These are phyloP conservation scores for Rhizopogon vinicolor DNA, from an alignment of 768 basidiomycete species.

Conservation along the genomic window DNA sequence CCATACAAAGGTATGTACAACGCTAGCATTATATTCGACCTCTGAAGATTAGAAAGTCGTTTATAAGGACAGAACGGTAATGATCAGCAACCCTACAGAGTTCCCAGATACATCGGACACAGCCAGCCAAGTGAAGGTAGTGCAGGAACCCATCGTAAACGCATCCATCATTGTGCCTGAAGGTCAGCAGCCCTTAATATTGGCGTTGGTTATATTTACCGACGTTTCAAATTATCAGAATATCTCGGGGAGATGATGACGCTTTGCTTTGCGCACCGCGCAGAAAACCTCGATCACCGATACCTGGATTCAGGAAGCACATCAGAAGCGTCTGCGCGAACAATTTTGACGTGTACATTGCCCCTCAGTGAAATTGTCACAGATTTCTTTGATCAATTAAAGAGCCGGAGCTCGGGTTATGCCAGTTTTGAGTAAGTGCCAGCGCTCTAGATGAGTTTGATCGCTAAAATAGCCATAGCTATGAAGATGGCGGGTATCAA, in stretches of 20 bases:
- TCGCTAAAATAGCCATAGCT: conserved; percentile 44
- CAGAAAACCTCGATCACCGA: conserved; percentile 75
- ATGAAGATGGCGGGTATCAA: conserved; percentile 91
- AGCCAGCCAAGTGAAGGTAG: conserved; percentile 55
- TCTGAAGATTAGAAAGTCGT: conserved; percentile 47
- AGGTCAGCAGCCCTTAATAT: conserved; percentile 40
- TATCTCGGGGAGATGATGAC: conserved; percentile 97
- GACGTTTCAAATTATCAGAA: conserved; percentile 38
- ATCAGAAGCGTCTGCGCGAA: conserved; percentile 40
- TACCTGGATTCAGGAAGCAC: conserved; percentile 64
- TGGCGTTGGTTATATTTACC: neutral
- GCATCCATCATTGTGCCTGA: conserved; percentile 94
- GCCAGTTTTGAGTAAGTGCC: conserved; percentile 82
- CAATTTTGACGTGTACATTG: conserved; percentile 78
- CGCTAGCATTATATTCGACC: neutral
- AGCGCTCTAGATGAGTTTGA: neutral
- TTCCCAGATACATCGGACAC: conserved; percentile 82
- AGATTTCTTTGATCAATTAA: conserved; percentile 92
- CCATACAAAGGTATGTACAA: conserved; percentile 70
- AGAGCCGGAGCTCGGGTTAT: conserved; percentile 88
- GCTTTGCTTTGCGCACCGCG: conserved; percentile 83
- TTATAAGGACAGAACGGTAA: conserved; percentile 56
- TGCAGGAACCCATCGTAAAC: conserved; percentile 91
- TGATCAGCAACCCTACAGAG: conserved; percentile 90
- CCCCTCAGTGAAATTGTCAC: conserved; percentile 92